phyloP scores from a whole-genome alignment of 2,329 filamentous ascomycete genomes.

The Penicillium digitatum region DNA sequence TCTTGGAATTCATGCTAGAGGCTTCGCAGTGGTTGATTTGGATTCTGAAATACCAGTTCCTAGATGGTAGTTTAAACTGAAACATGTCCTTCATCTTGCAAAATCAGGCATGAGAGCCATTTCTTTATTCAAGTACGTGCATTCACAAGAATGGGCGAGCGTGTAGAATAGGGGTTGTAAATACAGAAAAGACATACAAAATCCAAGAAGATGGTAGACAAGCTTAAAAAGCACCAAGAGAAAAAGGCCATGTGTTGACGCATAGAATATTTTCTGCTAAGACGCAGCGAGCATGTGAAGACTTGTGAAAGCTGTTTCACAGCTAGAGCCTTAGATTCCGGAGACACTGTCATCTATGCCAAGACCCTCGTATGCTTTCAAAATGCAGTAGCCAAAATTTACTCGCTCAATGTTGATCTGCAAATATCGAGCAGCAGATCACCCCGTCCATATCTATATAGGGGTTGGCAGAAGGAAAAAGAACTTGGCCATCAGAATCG shows the following conservation, averaged over 20 bases:
- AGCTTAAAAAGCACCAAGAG: neutral
- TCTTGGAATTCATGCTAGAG: neutral
- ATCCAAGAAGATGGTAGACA: neutral
- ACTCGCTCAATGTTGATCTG: constrained; percentile 16
- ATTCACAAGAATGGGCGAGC: constrained; percentile 2
- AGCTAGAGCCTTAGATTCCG: constrained; percentile 12
- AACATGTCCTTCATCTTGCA: neutral
- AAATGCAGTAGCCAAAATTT: constrained; percentile 14
- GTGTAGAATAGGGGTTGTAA: constrained; percentile 2
- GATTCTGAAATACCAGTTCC: too few species aligned
- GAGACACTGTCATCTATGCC: constrained; percentile 18
- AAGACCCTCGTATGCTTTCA: constrained; percentile 12
- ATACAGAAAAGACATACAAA: constrained; percentile 6
- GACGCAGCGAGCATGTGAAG: neutral
- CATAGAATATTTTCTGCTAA: neutral
- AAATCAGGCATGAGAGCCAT: neutral
- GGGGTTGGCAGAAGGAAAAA: constrained; percentile 3
- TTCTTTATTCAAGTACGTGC: neutral
- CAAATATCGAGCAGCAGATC: constrained; percentile 8
- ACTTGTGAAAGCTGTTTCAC: constrained; percentile 14
- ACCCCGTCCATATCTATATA: constrained; percentile 20
- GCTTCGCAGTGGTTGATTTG: neutral
- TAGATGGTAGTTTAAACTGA: neutral
- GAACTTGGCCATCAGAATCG: neutral
- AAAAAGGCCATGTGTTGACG: neutral